phyloP scores from a whole-genome alignment of 2,329 filamentous ascomycete species.

The Phaeophleospora eucalypticola region DNA sequence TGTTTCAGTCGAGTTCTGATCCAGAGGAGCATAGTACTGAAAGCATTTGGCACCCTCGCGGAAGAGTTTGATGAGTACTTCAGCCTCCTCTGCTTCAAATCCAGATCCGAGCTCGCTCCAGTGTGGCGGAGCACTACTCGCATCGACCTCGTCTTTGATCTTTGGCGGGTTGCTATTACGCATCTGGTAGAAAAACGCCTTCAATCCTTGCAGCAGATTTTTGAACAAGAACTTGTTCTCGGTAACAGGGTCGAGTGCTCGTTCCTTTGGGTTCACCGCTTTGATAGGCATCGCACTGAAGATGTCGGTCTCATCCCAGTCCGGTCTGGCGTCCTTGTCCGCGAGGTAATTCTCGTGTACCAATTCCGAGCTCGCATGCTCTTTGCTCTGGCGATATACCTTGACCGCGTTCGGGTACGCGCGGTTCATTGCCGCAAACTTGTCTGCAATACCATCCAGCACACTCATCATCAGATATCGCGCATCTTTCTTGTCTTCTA shows the following conservation, averaged over 20 bases:
- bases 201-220: conserved; percentile 90
- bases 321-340: conserved; percentile 73
- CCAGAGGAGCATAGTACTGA: conserved; percentile 91
- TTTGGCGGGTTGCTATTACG: conserved; percentile 74
- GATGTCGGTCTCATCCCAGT: conserved; percentile 98
- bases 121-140: conserved; percentile 73
- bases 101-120: conserved; percentile 96
- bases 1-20: conserved; percentile 65
- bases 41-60: conserved; percentile 95
- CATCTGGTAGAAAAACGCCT: conserved; percentile 93
- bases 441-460: conserved; percentile 94
- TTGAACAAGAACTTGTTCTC: conserved; percentile 99
- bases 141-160: conserved; percentile 61
- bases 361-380: conserved; percentile 47
- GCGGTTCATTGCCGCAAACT: conserved; percentile 96
- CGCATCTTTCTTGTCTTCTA: conserved; percentile 89
- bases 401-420: conserved; percentile 95
- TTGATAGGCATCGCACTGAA: conserved; percentile 96
- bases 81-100: conserved; percentile 94
- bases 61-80: conserved; percentile 95
- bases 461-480: conserved; percentile 97
- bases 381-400: conserved; percentile 71
- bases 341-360: conserved; percentile 72
- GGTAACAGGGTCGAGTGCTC: conserved; percentile 81
- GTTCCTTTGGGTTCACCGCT: conserved; percentile 83